Base-by-base conservation (phyloP, 2,329 filamentous ascomycete genomes). In the Colletotrichum sp. region DNA sequence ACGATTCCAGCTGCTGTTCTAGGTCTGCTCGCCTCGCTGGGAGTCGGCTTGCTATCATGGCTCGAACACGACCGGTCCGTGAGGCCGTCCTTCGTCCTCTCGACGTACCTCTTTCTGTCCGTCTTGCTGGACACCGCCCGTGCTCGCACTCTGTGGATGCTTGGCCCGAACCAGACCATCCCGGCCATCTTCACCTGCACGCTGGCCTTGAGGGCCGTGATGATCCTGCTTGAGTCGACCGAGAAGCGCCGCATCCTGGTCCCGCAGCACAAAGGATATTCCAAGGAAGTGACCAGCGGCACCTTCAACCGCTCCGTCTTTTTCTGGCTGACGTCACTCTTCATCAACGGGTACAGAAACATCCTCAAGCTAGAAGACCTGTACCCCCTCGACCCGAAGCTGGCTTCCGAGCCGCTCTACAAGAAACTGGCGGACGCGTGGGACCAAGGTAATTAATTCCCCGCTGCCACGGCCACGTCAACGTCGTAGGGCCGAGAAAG, bases 281-380 rank as follows among this genome's bases (percentile, higher is more conserved):
- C 89, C 2, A 86, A 84, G 0, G 90, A 92, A 78, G 86, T 86
- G 4, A 90, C 87, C 3, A 88, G 86, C 62, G 86, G 89, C 4
- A 81, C 89, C n/a, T 87, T 87, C 76, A 90, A 84, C 74, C 83
- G 84, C 58, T 81, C 81, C 1, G 81, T 89, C 14, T 91, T 91
- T 78, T 87, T 85, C 83, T 91, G 90, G 90, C 80, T 91, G 65
- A 90, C 88, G 73, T 84, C 85, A 4, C 79, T 92, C 8, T 87
- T 92, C 56, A 83, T 83, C 30, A 81, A 82, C 18, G 89, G 90
- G 1, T 90, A 86, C 81, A 84, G 80, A 6, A 87, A 84, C 8
- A 76, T 83, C 5, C 77, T 90, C 7, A 77, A 80, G 1, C 81
- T 89, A 0, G 84, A 87, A 9, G 87, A 81, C 52, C 58, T 81